Evolutionary conservation across 2,329 filamentous ascomycete genomes (phyloP), one percentile per base, ranked within the genome.

Genomic region (Alternaria sp.): DNA sequence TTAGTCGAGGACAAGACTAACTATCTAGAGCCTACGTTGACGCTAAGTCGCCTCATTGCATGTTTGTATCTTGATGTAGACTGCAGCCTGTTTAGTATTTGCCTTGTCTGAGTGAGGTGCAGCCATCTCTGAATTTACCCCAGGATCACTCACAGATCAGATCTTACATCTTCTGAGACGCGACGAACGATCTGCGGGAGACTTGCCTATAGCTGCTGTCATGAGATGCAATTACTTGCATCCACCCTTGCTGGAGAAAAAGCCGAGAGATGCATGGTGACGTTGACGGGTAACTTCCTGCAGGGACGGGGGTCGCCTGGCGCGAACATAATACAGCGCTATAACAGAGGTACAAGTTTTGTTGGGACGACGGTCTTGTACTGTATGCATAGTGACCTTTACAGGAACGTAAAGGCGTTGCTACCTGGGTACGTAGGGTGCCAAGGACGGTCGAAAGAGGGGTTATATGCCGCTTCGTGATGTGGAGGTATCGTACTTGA

Each of bases 301-400:
- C 59, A 58, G 47, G 59, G 46, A 58, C 51, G 58, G 44, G 40
- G 57, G 44, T 46, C 26, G 36, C 15, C n/a, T 44, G 51, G 56
- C 23, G 56, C 21, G 25, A 58, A 54, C 40, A 26, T 19, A 44
- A 30, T 44, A 26, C 45, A 23, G 49, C 47, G 57, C 57, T 53
- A 46, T 26, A 32, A 46, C 19, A 32, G 19, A 45, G 13, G 30
- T 47, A 32, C 52, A 51, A 30, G 49, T 50, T 44, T 62, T 62
- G 60, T 62, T 62, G 60, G 49, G 60, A 54, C 60, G 60, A 53
- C 55, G 56, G 60, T 54, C 55, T 28, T 57, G 40, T 46, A 52
- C 57, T 57, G 40, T 46, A 52, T 61, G 59, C 46, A 51, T 47
- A 52, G 32, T 36, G 52, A 15, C 59, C n/a, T 51, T 46, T 61